These are phyloP conservation scores for Suhomyces tanzawaensis DNA, from an alignment of 805 yeast species.

Conservation along the genomic window DNA sequence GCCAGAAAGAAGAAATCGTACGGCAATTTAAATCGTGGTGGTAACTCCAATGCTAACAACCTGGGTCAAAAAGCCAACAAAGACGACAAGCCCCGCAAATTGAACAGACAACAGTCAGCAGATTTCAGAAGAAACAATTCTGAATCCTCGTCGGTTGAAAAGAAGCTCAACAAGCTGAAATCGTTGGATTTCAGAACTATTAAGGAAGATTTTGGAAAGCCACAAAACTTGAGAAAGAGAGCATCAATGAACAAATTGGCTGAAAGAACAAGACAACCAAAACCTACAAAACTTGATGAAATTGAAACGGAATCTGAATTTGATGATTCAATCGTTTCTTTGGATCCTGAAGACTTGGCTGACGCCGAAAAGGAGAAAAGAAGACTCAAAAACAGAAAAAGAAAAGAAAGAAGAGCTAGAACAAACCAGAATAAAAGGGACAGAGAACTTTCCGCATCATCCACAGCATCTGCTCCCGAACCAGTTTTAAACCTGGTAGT, in stretches of 20 bases:
- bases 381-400: constrained; percentile 14
- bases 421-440: constrained; percentile 7
- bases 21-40: constrained; percentile 3
- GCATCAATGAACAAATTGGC: constrained; percentile 4
- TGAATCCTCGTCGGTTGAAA: constrained; percentile 7
- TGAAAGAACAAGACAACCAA: background rate
- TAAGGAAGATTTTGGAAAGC: constrained; percentile 2
- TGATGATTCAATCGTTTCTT: constrained; percentile 12
- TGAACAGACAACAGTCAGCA: constrained; percentile 9
- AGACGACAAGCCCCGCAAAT: background rate
- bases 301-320: constrained; percentile 11
- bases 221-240: constrained; percentile 7
- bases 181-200: constrained; percentile 10
- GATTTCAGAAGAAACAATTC: constrained; percentile 11
- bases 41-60: constrained; percentile 4
- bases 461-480: background rate
- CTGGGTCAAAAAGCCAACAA: background rate
- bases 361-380: constrained; percentile 15
- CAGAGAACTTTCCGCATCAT: background rate
- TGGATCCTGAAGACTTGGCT: constrained; percentile 8
- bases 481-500: background rate
- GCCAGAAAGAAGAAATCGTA: background rate
- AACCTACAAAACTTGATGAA: constrained; percentile 5
- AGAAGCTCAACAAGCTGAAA: constrained; percentile 11
- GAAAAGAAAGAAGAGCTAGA: constrained; percentile 16